phyloP scores from a whole-genome alignment of 768 basidiomycete genomes.

The Termitomyces sp. region DNA sequence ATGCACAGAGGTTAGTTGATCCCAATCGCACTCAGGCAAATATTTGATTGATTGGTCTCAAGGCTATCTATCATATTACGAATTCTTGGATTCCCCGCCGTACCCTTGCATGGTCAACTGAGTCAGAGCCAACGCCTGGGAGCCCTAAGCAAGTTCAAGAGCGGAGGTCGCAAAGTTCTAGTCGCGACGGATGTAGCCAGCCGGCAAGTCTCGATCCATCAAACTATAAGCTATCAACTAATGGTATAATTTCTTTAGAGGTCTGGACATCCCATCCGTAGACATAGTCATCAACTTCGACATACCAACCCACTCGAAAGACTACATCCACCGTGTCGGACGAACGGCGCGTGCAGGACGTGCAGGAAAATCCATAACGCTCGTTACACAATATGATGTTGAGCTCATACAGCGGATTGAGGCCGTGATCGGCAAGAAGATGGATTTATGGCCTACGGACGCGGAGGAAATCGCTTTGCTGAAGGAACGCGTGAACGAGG shows the following conservation, averaged over 20 bases:
- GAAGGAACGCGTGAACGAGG: conserved; percentile 87
- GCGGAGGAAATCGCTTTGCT: conserved; percentile 86
- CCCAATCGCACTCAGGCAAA: not conserved
- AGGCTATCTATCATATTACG: conserved; percentile 89
- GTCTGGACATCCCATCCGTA: conserved; percentile 93
- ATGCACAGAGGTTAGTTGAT: conserved; percentile 68
- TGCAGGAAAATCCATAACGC: conserved; percentile 93
- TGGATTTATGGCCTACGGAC: conserved; percentile 85
- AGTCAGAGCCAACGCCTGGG: conserved; percentile 92
- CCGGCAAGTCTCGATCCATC: conserved; percentile 47
- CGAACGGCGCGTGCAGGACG: conserved; percentile 98
- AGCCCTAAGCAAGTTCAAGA: conserved; percentile 92
- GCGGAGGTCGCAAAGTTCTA: conserved; percentile 84
- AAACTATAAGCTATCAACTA: not conserved
- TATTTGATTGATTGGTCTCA: not conserved
- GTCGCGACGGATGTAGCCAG: conserved; percentile 97
- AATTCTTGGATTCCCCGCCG: conserved; percentile 88
- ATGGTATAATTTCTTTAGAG: conserved; percentile 39
- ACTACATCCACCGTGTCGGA: conserved; percentile 98
- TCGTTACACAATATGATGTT: conserved; percentile 98
- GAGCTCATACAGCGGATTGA: conserved; percentile 96
- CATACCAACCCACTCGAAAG: conserved; percentile 96
- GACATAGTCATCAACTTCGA: conserved; percentile 98
- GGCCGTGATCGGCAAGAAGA: conserved; percentile 85
- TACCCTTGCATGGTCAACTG: conserved; percentile 94